Evolutionary conservation across 768 basidiomycete species (phyloP).

Genomic region (Serendipita indica): DNA sequence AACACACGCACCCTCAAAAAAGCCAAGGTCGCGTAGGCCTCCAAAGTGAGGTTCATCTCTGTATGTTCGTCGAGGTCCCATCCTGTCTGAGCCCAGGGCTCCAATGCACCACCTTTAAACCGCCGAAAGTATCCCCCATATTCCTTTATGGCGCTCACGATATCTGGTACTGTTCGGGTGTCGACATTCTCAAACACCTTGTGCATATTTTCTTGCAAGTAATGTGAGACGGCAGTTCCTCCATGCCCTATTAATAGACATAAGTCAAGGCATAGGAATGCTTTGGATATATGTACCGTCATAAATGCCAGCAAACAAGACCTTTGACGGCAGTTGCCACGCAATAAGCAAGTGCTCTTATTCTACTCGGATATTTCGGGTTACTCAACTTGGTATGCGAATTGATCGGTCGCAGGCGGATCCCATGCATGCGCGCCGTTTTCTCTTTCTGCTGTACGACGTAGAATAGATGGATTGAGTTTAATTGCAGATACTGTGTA

Average conservation of each 20-base stretch:
- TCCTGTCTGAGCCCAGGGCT: conserved; percentile 41
- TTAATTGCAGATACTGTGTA: conserved; percentile 62
- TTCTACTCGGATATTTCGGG: too few species aligned
- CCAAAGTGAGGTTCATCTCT: conserved; percentile 47
- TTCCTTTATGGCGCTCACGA: conserved; percentile 62
- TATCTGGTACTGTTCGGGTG: conserved; percentile 54
- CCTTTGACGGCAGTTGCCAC: too few species aligned
- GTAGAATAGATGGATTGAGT: conserved; percentile 60
- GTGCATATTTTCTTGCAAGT: conserved; percentile 72
- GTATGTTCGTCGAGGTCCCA: conserved; percentile 20
- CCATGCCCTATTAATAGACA: conserved; percentile 42
- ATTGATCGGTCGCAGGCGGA: conserved; percentile 36
- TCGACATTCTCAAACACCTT: conserved; percentile 67
- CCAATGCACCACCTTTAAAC: conserved; percentile 65
- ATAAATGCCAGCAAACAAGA: conserved; percentile 77
- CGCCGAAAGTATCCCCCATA: conserved; percentile 84
- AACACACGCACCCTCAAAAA: conserved; percentile 62
- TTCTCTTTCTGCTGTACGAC: conserved; percentile 29
- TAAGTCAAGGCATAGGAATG: background rate
- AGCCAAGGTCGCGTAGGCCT: conserved; percentile 71
- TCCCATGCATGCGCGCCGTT: conserved; percentile 64
- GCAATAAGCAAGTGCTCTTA: too few species aligned
- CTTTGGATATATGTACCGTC: conserved; percentile 36
- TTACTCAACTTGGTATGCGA: conserved; percentile 48
- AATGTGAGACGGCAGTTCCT: conserved; percentile 78